Conservation (phyloP, 2,329 filamentous ascomycete species). For the Aaosphaeria arxii region DNA sequence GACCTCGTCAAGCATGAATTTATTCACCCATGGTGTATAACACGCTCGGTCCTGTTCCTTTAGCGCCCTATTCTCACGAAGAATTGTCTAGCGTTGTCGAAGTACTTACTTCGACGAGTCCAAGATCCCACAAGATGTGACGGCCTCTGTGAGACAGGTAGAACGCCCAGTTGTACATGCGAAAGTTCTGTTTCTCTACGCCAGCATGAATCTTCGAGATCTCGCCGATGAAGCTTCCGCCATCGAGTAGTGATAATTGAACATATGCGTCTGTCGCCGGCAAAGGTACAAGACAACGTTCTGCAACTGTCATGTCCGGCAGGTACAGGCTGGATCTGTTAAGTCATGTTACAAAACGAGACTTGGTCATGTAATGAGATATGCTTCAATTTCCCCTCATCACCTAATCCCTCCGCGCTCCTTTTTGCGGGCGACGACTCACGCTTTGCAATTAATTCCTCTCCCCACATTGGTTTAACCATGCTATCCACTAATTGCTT, state of each 20-base stretch:
- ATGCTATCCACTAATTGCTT: no score
- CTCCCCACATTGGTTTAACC: no score
- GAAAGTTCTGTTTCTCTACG: conserved; percentile 20
- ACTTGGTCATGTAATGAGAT: neutral
- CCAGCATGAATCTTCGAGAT: conserved; percentile 25
- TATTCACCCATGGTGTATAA: conserved; percentile 33
- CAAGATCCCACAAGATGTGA: conserved; percentile 32
- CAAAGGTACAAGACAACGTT: conserved; percentile 6
- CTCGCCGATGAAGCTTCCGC: conserved; percentile 31
- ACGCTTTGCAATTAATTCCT: no score
- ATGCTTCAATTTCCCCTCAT: conserved; percentile 9
- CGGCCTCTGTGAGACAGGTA: conserved; percentile 21
- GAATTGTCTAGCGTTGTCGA: neutral
- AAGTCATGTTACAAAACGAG: no score
- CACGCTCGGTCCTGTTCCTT: conserved; percentile 21
- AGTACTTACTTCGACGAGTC: conserved; percentile 24
- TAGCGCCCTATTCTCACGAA: neutral
- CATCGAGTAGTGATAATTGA: conserved; percentile 26
- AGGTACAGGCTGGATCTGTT: neutral
- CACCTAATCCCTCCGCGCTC: conserved; percentile 13
- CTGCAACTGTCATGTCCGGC: conserved; percentile 6
- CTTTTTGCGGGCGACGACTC: neutral
- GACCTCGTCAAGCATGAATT: conserved; percentile 23
- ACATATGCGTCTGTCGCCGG: conserved; percentile 19
- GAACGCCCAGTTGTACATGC: conserved; percentile 37